Base-by-base conservation (phyloP, 495 filamentous ascomycete genomes). In the Penicillium arizonense region DNA sequence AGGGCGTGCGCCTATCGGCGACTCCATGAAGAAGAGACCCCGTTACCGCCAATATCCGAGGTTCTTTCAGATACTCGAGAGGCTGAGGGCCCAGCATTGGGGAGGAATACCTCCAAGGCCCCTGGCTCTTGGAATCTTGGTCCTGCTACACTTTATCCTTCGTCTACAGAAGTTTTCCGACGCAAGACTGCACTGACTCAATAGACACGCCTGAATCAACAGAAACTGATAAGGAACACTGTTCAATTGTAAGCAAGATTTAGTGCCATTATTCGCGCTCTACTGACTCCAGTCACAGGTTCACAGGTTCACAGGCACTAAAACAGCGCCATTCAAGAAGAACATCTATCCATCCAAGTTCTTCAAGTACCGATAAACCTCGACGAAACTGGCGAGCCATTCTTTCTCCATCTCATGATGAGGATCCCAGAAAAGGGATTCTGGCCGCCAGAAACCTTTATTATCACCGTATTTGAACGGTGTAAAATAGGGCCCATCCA, bases 1-100 rank as follows among this genome's bases (percentile, higher is more conserved):
- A 57, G 52, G 35, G 3, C n/a, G 4, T 73, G 70, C 45, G 64
- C 64, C n/a, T 73, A 71, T 34, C 53, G 62, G 30, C 67, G 63
- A 3, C 55, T 71, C 0, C 21, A 35, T 9, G 44, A 55, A 18
- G 45, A 39, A 16, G 45, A 44, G 13, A 16, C 38, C 16, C 20
- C 21, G 4, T 35, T 44, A 21, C 3, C 16, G 2, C 30, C 41
- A 4, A 44, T 5, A 32, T 5, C 26, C 9, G 37, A 46, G 24
- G 11, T 30, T 3, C n/a, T 16, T 14, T n/a, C 14, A 8, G 28
- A 43, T 6, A 28, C 3, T 11, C 37, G 1, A 8, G 9, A 41
- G 8, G 20, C n/a, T 1, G 39, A 50, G 24, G 24, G 16, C 5
- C 3, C 12, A 8, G 3, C 5, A 11, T 2, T 24, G 6, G 16